phyloP scores from a whole-genome alignment of 2,329 filamentous ascomycete genomes.

The Alternaria viburni region DNA sequence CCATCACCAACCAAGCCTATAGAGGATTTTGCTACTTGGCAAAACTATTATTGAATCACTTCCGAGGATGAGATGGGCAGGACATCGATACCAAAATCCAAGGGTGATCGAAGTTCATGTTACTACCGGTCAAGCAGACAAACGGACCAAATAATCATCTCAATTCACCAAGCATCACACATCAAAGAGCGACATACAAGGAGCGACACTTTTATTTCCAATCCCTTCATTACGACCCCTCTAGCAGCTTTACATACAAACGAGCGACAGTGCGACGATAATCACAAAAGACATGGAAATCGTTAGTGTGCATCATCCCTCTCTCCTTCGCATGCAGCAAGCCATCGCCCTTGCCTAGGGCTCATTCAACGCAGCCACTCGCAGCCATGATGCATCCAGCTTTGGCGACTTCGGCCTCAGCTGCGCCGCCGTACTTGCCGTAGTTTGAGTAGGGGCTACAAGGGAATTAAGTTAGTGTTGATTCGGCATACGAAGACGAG shows the following conservation, averaged over 20 bases:
- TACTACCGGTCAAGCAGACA: background rate
- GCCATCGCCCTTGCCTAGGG: background rate
- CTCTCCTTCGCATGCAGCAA: background rate
- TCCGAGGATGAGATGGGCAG: background rate
- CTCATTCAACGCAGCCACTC: too few relatives aligned
- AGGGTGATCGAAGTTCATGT: background rate
- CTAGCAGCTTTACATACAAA: background rate
- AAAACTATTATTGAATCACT: background rate
- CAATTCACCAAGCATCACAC: background rate
- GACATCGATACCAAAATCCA: background rate
- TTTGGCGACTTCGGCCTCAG: background rate
- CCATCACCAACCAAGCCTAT: background rate
- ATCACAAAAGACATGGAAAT: background rate
- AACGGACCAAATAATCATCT: background rate
- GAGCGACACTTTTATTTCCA: background rate
- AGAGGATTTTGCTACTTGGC: background rate
- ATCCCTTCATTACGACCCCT: background rate
- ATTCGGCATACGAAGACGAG: background rate
- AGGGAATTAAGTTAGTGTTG: background rate
- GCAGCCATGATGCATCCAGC: background rate
- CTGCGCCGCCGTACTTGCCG: background rate
- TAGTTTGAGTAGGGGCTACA: background rate
- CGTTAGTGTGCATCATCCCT: background rate
- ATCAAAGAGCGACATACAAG: background rate
- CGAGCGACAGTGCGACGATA: background rate